Conservation (phyloP, 495 filamentous ascomycete species). For the Aspergillus panamensis region DNA sequence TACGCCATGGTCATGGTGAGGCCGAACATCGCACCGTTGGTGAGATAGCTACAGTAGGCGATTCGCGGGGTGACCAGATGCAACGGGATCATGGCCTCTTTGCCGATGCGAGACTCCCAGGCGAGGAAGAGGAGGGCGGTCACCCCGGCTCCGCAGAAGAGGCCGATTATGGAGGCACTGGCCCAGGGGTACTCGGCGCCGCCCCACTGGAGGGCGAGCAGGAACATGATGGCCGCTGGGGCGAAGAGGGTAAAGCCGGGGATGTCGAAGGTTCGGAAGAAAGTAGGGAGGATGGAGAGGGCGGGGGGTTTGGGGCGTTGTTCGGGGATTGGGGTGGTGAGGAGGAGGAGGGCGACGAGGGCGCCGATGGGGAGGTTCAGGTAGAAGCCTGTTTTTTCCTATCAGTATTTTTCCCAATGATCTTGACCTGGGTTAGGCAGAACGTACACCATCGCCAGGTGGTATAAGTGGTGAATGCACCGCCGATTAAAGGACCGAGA, state of each 20-base stretch:
- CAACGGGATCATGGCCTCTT: conserved; percentile 51
- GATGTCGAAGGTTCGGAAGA: conserved; percentile 39
- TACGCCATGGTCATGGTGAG: conserved; percentile 17
- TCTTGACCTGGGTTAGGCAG: no score
- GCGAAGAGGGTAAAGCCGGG: conserved; percentile 45
- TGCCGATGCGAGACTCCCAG: conserved; percentile 48
- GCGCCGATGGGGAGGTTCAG: conserved; percentile 62
- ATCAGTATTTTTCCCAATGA: background rate
- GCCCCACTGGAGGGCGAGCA: conserved; percentile 50
- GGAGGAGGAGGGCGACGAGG: conserved; percentile 39
- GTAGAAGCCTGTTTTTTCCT: conserved; percentile 48
- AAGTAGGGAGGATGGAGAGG: conserved; percentile 24
- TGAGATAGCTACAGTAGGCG: conserved; percentile 33
- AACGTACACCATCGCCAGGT: conserved; percentile 54
- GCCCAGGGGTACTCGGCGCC: conserved; percentile 43
- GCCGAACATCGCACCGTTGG: background rate
- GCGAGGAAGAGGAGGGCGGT: conserved; percentile 40
- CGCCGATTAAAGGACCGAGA: conserved; percentile 55
- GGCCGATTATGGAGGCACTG: conserved; percentile 43
- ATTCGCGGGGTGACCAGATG: conserved; percentile 29
- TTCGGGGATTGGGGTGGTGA: conserved; percentile 51
- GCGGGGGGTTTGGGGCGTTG: conserved; percentile 38
- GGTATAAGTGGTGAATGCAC: conserved; percentile 52
- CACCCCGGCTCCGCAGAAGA: conserved; percentile 49
- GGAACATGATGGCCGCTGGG: conserved; percentile 42